A percentile compares a stretch with the other conserved stretches of the same genome.
phyloP scores from a whole-genome alignment of 2,329 filamentous ascomycete species.

The Parasarocladium wereldwijsianum region DNA sequence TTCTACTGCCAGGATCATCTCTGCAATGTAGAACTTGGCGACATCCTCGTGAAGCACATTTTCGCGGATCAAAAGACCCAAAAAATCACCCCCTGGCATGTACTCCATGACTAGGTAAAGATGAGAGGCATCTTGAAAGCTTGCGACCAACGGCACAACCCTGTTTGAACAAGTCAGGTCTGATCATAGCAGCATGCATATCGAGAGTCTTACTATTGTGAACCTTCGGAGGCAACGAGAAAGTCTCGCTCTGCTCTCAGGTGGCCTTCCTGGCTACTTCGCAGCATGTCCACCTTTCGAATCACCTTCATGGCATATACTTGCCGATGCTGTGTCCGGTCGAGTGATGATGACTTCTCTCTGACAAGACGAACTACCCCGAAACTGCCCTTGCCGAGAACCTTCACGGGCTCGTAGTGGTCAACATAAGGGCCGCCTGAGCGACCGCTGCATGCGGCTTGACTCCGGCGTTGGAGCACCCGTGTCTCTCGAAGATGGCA shows the following conservation, averaged over 20 bases:
- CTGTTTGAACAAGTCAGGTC: slow-evolving; percentile 24
- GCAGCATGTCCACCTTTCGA: slow-evolving; percentile 82
- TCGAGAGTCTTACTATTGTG: slow-evolving; percentile 45
- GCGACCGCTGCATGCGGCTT: slow-evolving; percentile 8
- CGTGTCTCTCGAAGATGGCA: slow-evolving; percentile 62
- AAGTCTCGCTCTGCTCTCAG: slow-evolving; percentile 85
- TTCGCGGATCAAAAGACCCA: slow-evolving; percentile 73
- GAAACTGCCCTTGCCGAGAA: slow-evolving; percentile 88
- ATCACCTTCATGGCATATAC: slow-evolving; percentile 98
- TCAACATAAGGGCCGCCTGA: slow-evolving; percentile 9
- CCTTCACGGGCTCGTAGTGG: slow-evolving; percentile 62
- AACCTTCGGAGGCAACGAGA: slow-evolving; percentile 76
- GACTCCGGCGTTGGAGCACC: slow-evolving; percentile 45
- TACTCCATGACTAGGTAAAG: slow-evolving; percentile 97
- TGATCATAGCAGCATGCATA: not conserved
- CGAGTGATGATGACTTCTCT: slow-evolving; percentile 33
- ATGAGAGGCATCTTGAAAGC: slow-evolving; percentile 74
- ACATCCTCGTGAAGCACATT: slow-evolving; percentile 67
- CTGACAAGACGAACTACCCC: slow-evolving; percentile 79
- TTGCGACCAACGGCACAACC: slow-evolving; percentile 77
- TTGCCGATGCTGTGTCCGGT: slow-evolving; percentile 22
- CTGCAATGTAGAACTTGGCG: slow-evolving; percentile 77
- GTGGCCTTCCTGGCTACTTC: slow-evolving; percentile 83
- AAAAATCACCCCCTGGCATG: slow-evolving; percentile 91
- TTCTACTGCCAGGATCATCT: slow-evolving; percentile 93